Evolutionary conservation across 192 early-diverging fungal species (phyloP), one percentile per base, ranked within the genome.

Genomic region (Coemansia erecta): DNA sequence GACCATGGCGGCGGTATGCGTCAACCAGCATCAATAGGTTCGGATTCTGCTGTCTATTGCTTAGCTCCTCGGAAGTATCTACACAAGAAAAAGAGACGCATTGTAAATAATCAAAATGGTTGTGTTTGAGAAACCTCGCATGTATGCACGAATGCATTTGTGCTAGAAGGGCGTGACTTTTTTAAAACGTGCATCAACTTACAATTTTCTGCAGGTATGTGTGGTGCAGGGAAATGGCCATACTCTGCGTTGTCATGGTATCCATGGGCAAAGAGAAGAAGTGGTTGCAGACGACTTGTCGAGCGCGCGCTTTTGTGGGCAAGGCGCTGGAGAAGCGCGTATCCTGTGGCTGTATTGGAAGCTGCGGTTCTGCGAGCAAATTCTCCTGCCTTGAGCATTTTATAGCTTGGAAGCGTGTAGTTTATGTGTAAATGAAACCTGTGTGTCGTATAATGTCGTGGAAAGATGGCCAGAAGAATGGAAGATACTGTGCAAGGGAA

Each of bases 21-120:
- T 87, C 73, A 14, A 92, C 90, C 46, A 97, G 77, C 22, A 91
- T 86, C 43, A 98, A 57, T 31, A 98, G 77, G 58, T 89, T 90
- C 21, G 92, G 87, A 59, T 94, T 86, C 44, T 85, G 66, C 45
- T 87, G 87, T 53, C 94, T 85, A 79, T 96, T 97, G 26, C 72
- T 70, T 4, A 92, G 73, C 61, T 98, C 90, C 42, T 83, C 83
- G 4, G 75, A 52, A 1, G 74, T 60, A 23, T 33, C 74, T 72
- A 68, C 44, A 58, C 0, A 48, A 50, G 33, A 1, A 26, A 43
- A 35, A 15, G n/a, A 50, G 42, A 54, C 12, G 39, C 14, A 35
- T 23, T 49, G 4, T 13, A 19, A 43, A 33, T 9, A 23, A 1
- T 22, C 26, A 44, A 57, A 57, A 23, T 33, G 44, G 21, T 33